Evolutionary conservation across 257 asterid species (phyloP), one percentile per base, ranked within the genome.

Genomic region (Verbascum thapsus): DNA sequence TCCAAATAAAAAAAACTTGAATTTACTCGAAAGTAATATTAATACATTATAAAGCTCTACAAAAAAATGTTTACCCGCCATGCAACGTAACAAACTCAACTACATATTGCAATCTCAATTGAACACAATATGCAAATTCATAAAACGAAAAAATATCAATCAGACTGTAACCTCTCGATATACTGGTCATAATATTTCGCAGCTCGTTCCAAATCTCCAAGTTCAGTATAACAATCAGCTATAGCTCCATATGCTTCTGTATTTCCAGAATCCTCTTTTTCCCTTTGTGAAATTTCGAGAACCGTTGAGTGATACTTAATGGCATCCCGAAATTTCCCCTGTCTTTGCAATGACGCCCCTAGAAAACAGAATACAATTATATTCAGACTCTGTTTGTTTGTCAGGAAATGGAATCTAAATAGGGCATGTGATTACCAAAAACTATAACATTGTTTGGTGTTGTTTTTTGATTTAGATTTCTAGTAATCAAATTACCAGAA

Each of bases 301-400:
- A 94, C 99, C 87, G 77, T 69, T 0, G 88, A 71, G 48, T 90
- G 99, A 77, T 83, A 90, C 55, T 85, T 90, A 34, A 94, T 76
- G 13, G 99, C 99, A 49, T 94, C 96, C 52, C 91, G 77, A 66
- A 52, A 90, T 71, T 90, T 94, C 2, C 95, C 90, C 67, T 90
- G 96, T 78, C 99, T 83, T 74, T 94, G 99, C 54, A 94, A 73
- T 2, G 99, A 89, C 8, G 97, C 97, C 66, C 99, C 97, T 92
- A 12, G 45, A 55, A 34, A 32, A 4, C 13, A 35, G 10, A 6
- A 55, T 15, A 3, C 17, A 22, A 55, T 35, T 11, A 10, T 11
- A 53, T 26, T 26, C 2, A 26, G 32, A n/a, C n/a, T n/a, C n/a
- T n/a, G n/a, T n/a, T n/a, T n/a, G n/a, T n/a, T n/a, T n/a, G n/a